phyloP scores from a whole-genome alignment of 345 rosid species.

The Brassica incana region DNA sequence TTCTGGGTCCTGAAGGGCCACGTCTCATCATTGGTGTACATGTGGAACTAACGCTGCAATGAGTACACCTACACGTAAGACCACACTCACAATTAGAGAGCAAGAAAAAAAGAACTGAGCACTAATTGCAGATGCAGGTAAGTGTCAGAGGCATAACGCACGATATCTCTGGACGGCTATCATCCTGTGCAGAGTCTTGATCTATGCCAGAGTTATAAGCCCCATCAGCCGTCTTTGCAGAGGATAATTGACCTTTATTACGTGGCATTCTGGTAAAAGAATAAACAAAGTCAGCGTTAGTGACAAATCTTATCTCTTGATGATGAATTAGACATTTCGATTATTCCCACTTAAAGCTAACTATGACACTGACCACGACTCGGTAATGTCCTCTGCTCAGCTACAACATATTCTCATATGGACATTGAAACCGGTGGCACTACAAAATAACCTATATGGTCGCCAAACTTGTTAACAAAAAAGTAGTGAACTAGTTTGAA shows the following conservation, averaged over 20 bases:
- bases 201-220: slow-evolving; percentile 51
- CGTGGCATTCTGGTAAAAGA: slow-evolving; percentile 76
- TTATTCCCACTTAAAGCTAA: background rate
- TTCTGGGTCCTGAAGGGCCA: slow-evolving; percentile 93
- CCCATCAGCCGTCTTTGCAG: too few relatives aligned
- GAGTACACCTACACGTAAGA: slow-evolving; percentile 62
- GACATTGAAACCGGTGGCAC: too few relatives aligned
- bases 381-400: too few relatives aligned
- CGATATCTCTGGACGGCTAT: slow-evolving; percentile 61
- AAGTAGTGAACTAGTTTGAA: background rate
- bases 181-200: slow-evolving; percentile 76
- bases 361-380: background rate
- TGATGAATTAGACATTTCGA: background rate
- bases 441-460: too few relatives aligned
- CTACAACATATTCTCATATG: too few relatives aligned
- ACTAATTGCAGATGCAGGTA: slow-evolving; percentile 5
- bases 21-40: slow-evolving; percentile 98
- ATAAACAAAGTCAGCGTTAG: slow-evolving; percentile 6
- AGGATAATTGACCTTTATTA: slow-evolving; percentile 92
- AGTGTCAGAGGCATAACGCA: slow-evolving; percentile 45
- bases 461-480: background rate
- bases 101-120: background rate
- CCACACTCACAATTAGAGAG: slow-evolving; percentile 8
- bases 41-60: slow-evolving; percentile 79
- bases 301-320: background rate